Evolutionary conservation across 2,329 filamentous ascomycete species (phyloP).

Genomic region (Monilinia fructicola): DNA sequence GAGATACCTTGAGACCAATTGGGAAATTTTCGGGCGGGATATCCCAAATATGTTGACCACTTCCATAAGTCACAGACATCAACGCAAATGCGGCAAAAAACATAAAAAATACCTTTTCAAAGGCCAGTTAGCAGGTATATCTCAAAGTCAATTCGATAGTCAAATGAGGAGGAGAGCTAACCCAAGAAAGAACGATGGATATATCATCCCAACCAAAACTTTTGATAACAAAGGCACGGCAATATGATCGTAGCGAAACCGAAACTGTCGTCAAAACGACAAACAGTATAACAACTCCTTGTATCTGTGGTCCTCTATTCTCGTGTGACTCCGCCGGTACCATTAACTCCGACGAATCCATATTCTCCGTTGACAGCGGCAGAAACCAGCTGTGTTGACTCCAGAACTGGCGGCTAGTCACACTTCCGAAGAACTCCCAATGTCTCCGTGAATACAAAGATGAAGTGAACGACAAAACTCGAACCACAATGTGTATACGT

Average conservation of each 20-base stretch:
- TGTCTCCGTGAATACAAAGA: background rate
- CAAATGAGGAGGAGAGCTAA: background rate
- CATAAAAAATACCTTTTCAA: constrained; percentile 31
- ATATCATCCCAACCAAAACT: constrained; percentile 37
- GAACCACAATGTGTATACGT: background rate
- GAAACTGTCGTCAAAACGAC: constrained; percentile 40
- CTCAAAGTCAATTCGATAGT: background rate
- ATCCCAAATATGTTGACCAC: constrained; percentile 33
- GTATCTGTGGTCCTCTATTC: constrained; percentile 32
- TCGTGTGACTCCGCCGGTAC: background rate
- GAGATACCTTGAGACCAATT: constrained; percentile 37
- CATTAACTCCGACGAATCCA: constrained; percentile 8
- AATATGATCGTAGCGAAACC: constrained; percentile 33
- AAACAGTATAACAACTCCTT: constrained; percentile 43
- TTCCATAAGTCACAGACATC: constrained; percentile 35
- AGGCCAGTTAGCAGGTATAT: constrained; percentile 14
- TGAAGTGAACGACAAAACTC: background rate
- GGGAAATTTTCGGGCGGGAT: constrained; percentile 33
- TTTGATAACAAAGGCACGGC: constrained; percentile 32
- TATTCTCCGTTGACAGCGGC: background rate
- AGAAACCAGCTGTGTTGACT: constrained; percentile 4
- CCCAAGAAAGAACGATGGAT: constrained; percentile 22
- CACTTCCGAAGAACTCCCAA: constrained; percentile 8
- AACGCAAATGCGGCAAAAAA: constrained; percentile 34
- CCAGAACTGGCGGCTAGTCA: background rate